Evolutionary conservation across 2,329 filamentous ascomycete genomes (phyloP).

Genomic region (Colletotrichum sp.): DNA sequence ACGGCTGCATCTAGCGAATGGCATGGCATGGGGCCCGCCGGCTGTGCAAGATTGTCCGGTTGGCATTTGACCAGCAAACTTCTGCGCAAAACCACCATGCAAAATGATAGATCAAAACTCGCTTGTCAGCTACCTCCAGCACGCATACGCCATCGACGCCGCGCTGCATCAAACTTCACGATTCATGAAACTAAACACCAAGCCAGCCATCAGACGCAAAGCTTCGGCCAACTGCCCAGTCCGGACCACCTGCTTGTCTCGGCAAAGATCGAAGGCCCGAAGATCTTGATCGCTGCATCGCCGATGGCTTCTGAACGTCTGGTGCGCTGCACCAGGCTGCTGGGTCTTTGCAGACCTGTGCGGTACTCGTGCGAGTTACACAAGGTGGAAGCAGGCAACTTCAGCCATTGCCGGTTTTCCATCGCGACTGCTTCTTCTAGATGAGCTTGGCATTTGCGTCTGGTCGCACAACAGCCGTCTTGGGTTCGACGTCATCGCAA

Average conservation of each 20-base stretch:
- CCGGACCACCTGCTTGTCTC: not conserved
- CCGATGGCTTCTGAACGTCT: not conserved
- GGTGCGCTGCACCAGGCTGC: not conserved
- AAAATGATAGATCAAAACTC: conserved; percentile 19
- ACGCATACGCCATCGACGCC: not conserved
- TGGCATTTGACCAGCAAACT: not conserved
- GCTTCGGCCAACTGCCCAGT: not conserved
- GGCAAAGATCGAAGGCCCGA: conserved; percentile 11
- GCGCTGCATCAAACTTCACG: not conserved
- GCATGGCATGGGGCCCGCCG: not conserved
- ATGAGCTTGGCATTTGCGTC: not conserved
- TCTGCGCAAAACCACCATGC: not conserved
- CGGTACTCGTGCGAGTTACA: not conserved
- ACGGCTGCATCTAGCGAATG: not conserved
- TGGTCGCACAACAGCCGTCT: not conserved
- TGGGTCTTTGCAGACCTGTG: not conserved
- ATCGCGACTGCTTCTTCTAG: not conserved
- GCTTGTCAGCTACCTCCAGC: conserved; percentile 4
- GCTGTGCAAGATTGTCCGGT: not conserved
- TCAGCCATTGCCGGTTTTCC: not conserved
- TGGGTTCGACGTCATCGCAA: not conserved
- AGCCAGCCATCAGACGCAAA: not conserved
- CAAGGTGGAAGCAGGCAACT: not conserved
- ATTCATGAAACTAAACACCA: not conserved
- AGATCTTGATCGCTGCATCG: conserved; percentile 12